phyloP scores from a whole-genome alignment of 176 grass and related monocot species.

The Canna indica region DNA sequence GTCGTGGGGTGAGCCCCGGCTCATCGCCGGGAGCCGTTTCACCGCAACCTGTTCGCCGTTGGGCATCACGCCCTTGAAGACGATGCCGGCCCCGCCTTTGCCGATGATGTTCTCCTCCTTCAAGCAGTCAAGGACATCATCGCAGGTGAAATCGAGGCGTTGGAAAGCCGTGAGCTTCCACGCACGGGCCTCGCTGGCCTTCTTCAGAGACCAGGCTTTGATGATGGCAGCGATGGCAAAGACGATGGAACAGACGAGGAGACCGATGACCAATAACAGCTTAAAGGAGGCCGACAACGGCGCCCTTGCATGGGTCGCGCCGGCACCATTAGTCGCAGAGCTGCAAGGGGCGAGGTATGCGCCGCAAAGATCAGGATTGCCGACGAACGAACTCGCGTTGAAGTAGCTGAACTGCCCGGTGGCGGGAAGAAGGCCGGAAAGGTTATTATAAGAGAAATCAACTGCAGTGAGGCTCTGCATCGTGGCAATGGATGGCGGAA shows the following conservation, averaged over 20 bases:
- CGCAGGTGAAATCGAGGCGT: conserved; percentile 65
- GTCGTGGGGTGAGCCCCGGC: conserved; percentile 50
- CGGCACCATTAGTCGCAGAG: conserved; percentile 17
- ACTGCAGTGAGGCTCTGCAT: conserved; percentile 93
- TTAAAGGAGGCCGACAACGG: conserved; percentile 47
- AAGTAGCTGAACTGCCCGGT: conserved; percentile 86
- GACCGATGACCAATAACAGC: conserved; percentile 62
- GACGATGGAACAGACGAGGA: conserved; percentile 61
- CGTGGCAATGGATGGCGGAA: conserved; percentile 48
- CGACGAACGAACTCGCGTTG: conserved; percentile 67
- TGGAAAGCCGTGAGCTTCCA: conserved; percentile 91
- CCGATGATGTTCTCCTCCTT: conserved; percentile 92
- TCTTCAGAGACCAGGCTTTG: conserved; percentile 65
- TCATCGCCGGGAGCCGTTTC: conserved; percentile 65
- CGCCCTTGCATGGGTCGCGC: conserved; percentile 25
- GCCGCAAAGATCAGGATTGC: conserved; percentile 64
- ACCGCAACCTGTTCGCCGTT: conserved; percentile 56
- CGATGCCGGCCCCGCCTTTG: conserved; percentile 78
- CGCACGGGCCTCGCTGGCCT: conserved; percentile 41
- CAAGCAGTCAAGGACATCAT: conserved; percentile 74
- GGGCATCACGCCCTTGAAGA: conserved; percentile 76
- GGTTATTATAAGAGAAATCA: conserved; percentile 80
- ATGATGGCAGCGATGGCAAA: conserved; percentile 65
- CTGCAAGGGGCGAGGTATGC: conserved; percentile 40
- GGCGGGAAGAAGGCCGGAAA: conserved; percentile 50